A percentile compares a stretch with the other conserved stretches of the same genome.
Evolutionary conservation across 495 filamentous ascomycete species (phyloP).

Genomic region (Hypoxylon trugodes): DNA sequence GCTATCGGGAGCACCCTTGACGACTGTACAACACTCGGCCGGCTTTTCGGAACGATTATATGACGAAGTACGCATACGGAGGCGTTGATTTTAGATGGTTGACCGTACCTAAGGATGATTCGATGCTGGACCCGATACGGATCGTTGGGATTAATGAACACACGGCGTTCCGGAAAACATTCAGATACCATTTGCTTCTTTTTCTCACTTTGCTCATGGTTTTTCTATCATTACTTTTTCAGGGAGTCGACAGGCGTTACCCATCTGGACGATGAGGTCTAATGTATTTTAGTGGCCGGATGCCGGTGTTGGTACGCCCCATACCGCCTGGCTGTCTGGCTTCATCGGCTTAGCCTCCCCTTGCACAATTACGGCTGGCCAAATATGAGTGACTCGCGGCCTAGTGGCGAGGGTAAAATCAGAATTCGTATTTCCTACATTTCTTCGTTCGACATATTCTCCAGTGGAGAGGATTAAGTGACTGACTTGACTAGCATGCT

Average conservation of each 20-base stretch:
- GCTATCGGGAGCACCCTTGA: too few relatives aligned
- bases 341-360: slow-evolving; percentile 17
- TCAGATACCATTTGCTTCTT: slow-evolving; percentile 25
- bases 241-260: slow-evolving; percentile 1
- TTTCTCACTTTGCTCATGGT: too few relatives aligned
- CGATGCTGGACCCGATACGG: background rate
- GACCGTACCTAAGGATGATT: background rate
- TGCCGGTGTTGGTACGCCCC: slow-evolving; percentile 5
- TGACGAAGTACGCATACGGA: too few relatives aligned
- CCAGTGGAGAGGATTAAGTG: slow-evolving; percentile 37
- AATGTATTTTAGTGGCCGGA: slow-evolving; percentile 41
- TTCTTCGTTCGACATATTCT: slow-evolving; percentile 10
- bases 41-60: too few relatives aligned
- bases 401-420: slow-evolving; percentile 44
- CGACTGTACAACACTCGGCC: too few relatives aligned
- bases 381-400: slow-evolving; percentile 16
- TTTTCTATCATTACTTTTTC: slow-evolving; percentile 13
- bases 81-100: slow-evolving; percentile 11
- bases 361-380: slow-evolving; percentile 24
- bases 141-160: background rate
- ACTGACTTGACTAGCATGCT: slow-evolving; percentile 9
- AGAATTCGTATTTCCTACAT: slow-evolving; percentile 6
- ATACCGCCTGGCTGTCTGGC: slow-evolving; percentile 10
- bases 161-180: slow-evolving; percentile 20
- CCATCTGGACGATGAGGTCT: slow-evolving; percentile 10